Percentiles rank a stretch among this genome's conserved stretches.
Conservation (phyloP, 768 basidiomycete species). For the Auriculariales sp. region DNA sequence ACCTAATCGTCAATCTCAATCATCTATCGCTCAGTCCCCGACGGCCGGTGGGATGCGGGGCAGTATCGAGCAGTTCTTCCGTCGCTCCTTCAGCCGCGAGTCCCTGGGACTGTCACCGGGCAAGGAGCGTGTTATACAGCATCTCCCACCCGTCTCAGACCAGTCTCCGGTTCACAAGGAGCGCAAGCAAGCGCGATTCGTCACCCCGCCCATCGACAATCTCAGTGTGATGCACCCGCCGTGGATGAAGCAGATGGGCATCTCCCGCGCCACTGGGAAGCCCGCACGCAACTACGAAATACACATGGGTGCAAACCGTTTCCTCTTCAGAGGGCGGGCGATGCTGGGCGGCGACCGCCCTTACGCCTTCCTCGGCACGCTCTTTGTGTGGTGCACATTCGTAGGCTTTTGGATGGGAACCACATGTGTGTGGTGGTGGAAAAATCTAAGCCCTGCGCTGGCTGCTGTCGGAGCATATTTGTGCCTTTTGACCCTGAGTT, state of each 20-base stretch:
- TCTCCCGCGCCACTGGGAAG: conserved; percentile 23
- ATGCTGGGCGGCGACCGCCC: conserved; percentile 80
- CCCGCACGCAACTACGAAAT: conserved; percentile 41
- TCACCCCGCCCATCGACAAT: conserved; percentile 10
- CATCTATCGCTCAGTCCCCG: conserved; percentile 7
- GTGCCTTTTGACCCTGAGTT: conserved; percentile 50
- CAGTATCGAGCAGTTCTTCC: conserved; percentile 47
- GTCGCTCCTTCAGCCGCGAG: conserved; percentile 26
- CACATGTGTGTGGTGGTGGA: conserved; percentile 85
- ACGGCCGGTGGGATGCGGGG: conserved; percentile 31
- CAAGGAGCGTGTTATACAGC: conserved; percentile 12
- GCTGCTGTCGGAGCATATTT: conserved; percentile 52
- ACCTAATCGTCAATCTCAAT: too few relatives aligned
- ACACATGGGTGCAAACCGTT: conserved; percentile 62
- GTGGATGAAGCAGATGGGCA: background rate
- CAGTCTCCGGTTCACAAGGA: conserved; percentile 13
- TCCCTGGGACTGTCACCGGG: conserved; percentile 14
- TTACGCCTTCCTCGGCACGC: conserved; percentile 59
- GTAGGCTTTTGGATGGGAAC: conserved; percentile 78
- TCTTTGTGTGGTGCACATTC: conserved; percentile 48
- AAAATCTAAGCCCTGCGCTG: conserved; percentile 53
- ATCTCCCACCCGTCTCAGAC: conserved; percentile 10
- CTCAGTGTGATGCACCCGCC: background rate
- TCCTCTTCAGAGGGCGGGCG: conserved; percentile 56
- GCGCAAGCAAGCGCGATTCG: conserved; percentile 8